phyloP scores from a whole-genome alignment of 2,329 filamentous ascomycete species.

The Dactylellina cionopaga region DNA sequence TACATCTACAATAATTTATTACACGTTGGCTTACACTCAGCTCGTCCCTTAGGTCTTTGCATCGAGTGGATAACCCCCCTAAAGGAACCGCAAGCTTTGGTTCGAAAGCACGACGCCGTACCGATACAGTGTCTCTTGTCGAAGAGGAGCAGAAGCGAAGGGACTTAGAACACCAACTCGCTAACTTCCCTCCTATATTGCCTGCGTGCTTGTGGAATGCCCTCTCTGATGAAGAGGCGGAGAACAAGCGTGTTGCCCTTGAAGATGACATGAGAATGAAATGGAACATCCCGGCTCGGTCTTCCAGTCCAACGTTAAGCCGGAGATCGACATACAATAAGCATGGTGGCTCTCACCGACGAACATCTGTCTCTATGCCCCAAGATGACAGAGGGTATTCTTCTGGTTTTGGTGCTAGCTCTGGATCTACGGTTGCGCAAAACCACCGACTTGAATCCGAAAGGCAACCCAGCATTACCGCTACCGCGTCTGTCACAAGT shows the following conservation, averaged over 20 bases:
- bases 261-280: constrained; percentile 47
- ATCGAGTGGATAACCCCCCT: constrained; percentile 11
- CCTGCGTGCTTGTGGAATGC: constrained; percentile 35
- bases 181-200: constrained; percentile 40
- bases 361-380: constrained; percentile 30
- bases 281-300: constrained; percentile 39
- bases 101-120: constrained; percentile 41
- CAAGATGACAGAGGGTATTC: constrained; percentile 38
- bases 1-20: not conserved
- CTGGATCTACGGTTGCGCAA: not conserved
- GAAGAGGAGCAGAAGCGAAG: constrained; percentile 45
- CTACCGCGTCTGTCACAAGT: not conserved
- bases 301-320: constrained; percentile 36
- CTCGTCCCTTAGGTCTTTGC: not conserved
- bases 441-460: constrained; percentile 15
- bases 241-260: constrained; percentile 32
- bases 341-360: constrained; percentile 16
- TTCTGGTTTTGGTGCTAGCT: constrained; percentile 6
- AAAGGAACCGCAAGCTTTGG: constrained; percentile 47
- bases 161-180: constrained; percentile 41
- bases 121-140: constrained; percentile 32
- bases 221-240: constrained; percentile 43
- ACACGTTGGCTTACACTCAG: not conserved
- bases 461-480: not conserved
- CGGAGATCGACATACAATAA: constrained; percentile 47